Evolutionary conservation across 495 filamentous ascomycete genomes (phyloP).

Genomic region (Evansstolkia leycettana): DNA sequence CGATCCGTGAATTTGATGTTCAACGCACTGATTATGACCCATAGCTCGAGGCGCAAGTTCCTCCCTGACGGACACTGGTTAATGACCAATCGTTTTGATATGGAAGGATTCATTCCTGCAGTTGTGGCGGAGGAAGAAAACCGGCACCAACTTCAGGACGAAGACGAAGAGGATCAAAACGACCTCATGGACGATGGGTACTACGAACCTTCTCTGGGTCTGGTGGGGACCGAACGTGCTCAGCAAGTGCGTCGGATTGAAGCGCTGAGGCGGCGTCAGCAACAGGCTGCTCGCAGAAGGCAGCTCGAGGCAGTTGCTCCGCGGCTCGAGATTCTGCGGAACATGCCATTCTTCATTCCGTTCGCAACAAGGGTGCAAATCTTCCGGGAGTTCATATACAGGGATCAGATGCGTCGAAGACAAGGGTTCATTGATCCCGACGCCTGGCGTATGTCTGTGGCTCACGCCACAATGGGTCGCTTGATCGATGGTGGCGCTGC

Average conservation of each 20-base stretch:
- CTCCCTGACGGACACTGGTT: constrained; percentile 79
- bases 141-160: constrained; percentile 52
- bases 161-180: constrained; percentile 30
- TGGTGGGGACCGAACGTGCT: constrained; percentile 39
- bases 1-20: not conserved
- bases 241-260: constrained; percentile 41
- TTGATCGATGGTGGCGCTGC: constrained; percentile 20
- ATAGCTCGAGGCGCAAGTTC: constrained; percentile 69
- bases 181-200: constrained; percentile 20
- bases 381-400: constrained; percentile 78
- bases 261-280: constrained; percentile 45
- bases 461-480: constrained; percentile 23
- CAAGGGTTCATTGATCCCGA: constrained; percentile 70
- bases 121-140: constrained; percentile 85
- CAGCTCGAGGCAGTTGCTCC: constrained; percentile 67
- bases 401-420: constrained; percentile 69
- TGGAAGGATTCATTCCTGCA: constrained; percentile 76
- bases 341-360: constrained; percentile 96
- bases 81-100: constrained; percentile 84
- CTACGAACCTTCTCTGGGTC: constrained; percentile 17
- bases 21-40: too few relatives aligned
- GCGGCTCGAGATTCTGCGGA: constrained; percentile 76
- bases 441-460: constrained; percentile 58
- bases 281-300: constrained; percentile 50
- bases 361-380: constrained; percentile 88